Conservation (phyloP, 257 asterid genomes). For the Datura wrightii region DNA sequence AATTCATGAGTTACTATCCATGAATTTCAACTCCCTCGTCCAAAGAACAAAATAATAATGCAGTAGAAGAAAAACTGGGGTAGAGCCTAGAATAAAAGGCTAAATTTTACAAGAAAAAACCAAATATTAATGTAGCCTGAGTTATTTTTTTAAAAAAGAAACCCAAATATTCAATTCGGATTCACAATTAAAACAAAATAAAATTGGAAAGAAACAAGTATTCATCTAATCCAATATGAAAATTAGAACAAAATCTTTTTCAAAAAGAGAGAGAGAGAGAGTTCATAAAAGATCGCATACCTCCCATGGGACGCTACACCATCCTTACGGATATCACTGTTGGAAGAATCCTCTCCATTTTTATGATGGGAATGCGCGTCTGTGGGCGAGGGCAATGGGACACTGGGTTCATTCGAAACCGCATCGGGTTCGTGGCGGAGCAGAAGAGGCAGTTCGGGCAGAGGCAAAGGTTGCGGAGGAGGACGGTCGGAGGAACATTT, state of each 20-base stretch:
- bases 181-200: background rate
- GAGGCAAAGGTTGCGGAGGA: constrained; percentile 73
- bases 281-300: constrained; percentile 20
- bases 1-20: background rate
- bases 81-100: background rate
- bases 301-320: constrained; percentile 37
- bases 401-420: constrained; percentile 40
- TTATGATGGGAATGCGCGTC: constrained; percentile 30
- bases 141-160: background rate
- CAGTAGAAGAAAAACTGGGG: background rate
- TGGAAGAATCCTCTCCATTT: constrained; percentile 32
- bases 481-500: constrained; percentile 36
- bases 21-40: background rate
- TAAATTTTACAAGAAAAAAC: background rate
- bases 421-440: constrained; percentile 49
- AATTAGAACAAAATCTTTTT: background rate
- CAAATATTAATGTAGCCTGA: background rate
- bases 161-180: background rate
- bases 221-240: background rate
- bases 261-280: background rate
- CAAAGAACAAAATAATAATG: background rate
- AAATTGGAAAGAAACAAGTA: background rate
- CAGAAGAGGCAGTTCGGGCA: constrained; percentile 63
- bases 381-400: constrained; percentile 70
- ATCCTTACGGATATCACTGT: constrained; percentile 35